These are phyloP conservation scores for Arthrinium phaeospermum DNA, from an alignment of 2,329 filamentous ascomycete species.

Conservation along the genomic window DNA sequence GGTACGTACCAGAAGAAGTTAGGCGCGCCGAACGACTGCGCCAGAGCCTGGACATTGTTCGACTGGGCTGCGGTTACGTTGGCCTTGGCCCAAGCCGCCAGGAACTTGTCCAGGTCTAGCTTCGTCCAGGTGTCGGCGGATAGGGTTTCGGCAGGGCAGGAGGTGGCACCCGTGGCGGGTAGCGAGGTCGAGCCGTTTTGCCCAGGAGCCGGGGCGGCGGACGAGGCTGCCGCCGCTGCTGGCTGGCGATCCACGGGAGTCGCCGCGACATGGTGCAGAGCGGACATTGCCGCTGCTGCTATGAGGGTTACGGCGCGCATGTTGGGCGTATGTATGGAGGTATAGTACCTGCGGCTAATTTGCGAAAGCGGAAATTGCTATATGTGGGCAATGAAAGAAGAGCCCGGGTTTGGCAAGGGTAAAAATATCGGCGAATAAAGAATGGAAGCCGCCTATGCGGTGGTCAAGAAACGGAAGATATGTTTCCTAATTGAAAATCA, in stretches of 20 bases:
- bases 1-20: conserved; percentile 19
- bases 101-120: conserved; percentile 19
- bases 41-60: conserved; percentile 17
- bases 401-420: not conserved
- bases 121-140: conserved; percentile 8
- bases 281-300: conserved; percentile 7
- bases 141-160: conserved; percentile 6
- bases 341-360: not conserved
- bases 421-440: not conserved
- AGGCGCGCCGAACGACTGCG: conserved; percentile 16
- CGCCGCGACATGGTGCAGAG: not conserved
- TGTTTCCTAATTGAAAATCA: not conserved
- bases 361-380: not conserved
- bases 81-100: conserved; percentile 5
- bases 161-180: not conserved
- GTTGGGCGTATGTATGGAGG: not conserved
- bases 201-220: not conserved
- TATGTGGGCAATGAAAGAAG: not conserved
- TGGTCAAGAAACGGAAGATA: not conserved
- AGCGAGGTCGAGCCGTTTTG: not conserved
- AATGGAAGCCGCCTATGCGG: not conserved
- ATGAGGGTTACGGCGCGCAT: not conserved
- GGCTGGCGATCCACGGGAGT: not conserved
- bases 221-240: not conserved
- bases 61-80: not conserved